A percentile compares a stretch with the other conserved stretches of the same genome.
Evolutionary conservation across 2,329 filamentous ascomycete genomes (phyloP).

Genomic region (Trichophyton benhamiae): DNA sequence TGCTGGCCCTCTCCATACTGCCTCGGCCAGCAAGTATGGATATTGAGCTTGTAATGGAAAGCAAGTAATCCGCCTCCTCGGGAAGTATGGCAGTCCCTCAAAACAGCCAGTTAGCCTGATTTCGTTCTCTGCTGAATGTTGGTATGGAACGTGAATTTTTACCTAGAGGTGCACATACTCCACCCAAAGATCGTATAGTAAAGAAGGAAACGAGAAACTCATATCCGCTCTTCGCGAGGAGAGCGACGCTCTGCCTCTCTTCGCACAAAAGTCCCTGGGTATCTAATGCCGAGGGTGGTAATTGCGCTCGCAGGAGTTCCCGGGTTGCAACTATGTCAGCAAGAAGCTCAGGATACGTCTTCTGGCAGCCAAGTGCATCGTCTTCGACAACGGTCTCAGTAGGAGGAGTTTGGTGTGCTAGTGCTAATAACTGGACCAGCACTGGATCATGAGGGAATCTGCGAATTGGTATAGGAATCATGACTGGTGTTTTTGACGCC

Average conservation of each 20-base stretch:
- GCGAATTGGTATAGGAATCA: no score
- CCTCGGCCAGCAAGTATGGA: constrained; percentile 28
- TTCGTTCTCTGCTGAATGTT: no score
- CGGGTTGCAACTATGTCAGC: constrained; percentile 36
- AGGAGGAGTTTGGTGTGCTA: background rate
- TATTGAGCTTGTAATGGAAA: constrained; percentile 27
- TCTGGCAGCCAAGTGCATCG: constrained; percentile 8
- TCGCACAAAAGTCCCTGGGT: constrained; percentile 28
- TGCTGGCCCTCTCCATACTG: constrained; percentile 20
- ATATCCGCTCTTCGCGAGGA: constrained; percentile 36
- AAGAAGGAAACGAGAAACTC: constrained; percentile 38
- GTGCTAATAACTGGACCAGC: constrained; percentile 3
- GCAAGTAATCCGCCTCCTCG: constrained; percentile 34
- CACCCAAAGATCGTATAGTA: constrained; percentile 35
- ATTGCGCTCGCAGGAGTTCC: constrained; percentile 21
- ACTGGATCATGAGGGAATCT: constrained; percentile 10
- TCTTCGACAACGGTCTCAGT: constrained; percentile 5
- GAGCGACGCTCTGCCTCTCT: constrained; percentile 22
- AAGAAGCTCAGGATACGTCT: constrained; percentile 33
- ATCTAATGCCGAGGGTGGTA: constrained; percentile 21
- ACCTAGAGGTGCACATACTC: constrained; percentile 35
- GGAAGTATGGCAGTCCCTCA: constrained; percentile 28
- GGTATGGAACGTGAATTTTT: background rate
- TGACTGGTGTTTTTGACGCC: no score
- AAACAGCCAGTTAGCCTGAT: background rate